Evolutionary conservation across 805 yeast species (phyloP).

Genomic region (Candida krabiensis): DNA sequence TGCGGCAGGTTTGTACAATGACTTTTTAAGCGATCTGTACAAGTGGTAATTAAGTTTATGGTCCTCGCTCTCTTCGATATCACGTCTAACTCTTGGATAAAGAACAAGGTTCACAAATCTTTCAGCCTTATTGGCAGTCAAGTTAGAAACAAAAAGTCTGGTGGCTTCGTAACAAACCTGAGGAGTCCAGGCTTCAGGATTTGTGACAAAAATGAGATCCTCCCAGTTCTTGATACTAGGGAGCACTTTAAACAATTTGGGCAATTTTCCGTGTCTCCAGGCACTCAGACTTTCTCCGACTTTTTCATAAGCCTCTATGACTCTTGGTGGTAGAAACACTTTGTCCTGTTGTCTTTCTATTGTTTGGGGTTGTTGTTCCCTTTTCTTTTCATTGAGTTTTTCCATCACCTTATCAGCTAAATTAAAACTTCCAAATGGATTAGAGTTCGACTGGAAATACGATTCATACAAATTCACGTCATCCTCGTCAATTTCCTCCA

Average conservation of each 20-base stretch:
- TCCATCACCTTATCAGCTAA: conserved; percentile 95
- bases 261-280: conserved; percentile 94
- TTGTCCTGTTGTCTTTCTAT: conserved; percentile 56
- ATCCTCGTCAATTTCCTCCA: conserved; percentile 65
- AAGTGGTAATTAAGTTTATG: conserved; percentile 88
- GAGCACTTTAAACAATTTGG: conserved; percentile 92
- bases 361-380: conserved; percentile 25
- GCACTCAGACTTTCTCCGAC: conserved; percentile 85
- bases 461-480: conserved; percentile 84
- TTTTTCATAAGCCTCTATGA: conserved; percentile 89
- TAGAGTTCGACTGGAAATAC: conserved; percentile 48
- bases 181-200: conserved; percentile 93
- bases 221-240: conserved; percentile 96
- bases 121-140: conserved; percentile 86
- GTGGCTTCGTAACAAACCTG: conserved; percentile 95
- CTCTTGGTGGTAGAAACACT: conserved; percentile 92
- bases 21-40: conserved; percentile 87
- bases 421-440: conserved; percentile 51
- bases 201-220: conserved; percentile 87
- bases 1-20: conserved; percentile 95
- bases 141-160: conserved; percentile 85
- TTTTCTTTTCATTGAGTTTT: conserved; percentile 68
- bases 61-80: conserved; percentile 70
- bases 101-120: conserved; percentile 69
- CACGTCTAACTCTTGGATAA: conserved; percentile 68